Conservation (phyloP, 345 rosid species). For the Gossypium australe region DNA sequence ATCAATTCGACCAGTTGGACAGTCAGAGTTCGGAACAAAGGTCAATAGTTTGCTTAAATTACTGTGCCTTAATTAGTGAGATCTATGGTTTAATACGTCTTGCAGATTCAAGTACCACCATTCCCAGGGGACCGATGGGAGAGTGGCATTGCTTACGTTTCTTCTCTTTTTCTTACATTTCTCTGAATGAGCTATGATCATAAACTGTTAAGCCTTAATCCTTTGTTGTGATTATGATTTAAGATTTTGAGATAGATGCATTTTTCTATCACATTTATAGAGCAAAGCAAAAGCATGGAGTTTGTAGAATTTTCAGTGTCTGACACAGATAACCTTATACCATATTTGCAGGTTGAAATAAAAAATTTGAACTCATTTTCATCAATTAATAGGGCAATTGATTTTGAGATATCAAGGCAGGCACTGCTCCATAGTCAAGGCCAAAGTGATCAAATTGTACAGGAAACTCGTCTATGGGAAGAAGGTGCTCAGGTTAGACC, state of each 20-base stretch:
- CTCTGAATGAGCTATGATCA: background rate
- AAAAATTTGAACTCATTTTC: slow-evolving; percentile 93
- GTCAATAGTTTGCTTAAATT: slow-evolving; percentile 29
- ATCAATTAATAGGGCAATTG: slow-evolving; percentile 79
- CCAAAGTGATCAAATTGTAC: slow-evolving; percentile 60
- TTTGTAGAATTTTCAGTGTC: slow-evolving; percentile 1
- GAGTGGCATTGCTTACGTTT: background rate
- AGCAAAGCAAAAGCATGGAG: background rate
- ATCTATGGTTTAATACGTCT: background rate
- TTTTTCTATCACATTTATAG: background rate
- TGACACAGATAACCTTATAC: slow-evolving; percentile 14
- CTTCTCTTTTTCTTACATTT: background rate
- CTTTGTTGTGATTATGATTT: background rate
- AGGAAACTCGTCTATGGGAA: slow-evolving; percentile 97
- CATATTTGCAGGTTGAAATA: slow-evolving; percentile 68
- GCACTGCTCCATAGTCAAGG: slow-evolving; percentile 63
- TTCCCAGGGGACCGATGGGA: background rate
- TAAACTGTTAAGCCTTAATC: background rate
- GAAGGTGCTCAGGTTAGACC: slow-evolving; percentile 76
- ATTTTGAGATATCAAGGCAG: slow-evolving; percentile 84
- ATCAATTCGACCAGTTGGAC: slow-evolving; percentile 83
- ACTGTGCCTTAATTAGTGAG: background rate
- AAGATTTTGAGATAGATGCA: background rate
- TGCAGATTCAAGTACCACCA: background rate
- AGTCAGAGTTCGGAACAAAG: slow-evolving; percentile 83